Evolutionary conservation across 805 yeast genomes (phyloP), one percentile per base, ranked within the genome.

Genomic region (Zygosaccharomyces bisporus): DNA sequence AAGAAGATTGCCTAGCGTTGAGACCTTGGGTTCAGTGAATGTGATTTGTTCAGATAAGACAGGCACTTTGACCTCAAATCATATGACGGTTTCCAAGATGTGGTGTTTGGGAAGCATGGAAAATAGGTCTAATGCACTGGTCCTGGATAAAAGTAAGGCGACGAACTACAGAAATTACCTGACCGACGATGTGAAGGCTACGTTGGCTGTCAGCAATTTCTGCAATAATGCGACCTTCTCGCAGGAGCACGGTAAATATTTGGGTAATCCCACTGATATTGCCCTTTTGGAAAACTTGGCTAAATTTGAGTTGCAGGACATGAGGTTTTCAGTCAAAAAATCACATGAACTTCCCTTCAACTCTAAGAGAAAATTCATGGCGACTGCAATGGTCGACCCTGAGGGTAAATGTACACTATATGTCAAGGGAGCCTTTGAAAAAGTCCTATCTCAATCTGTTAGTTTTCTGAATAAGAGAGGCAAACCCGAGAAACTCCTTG

Each of bases 251-350:
- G 84, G 78, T 46, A 81, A 77, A 58, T 83, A 68, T 58, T 77
- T 86, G 37, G 99, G 99, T 20, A 93, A 91, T 64, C 95, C 99
- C 31, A 88, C 96, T 10, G 99, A 93, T 68, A 80, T 90, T 54
- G 98, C 99, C 0, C 71, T 93, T 34, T 71, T 89, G 44, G 96
- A 87, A 64, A 77, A 80, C 25, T 70, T 89, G 45, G 69, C 78
- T 4, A 77, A 76, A 46, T 88, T 89, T 65, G 86, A 83, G 3
- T 59, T 87, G 39, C 79, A 77, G 5, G 98, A 93, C 63, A 58
- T 66, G 7, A 80, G 99, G 63, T 69, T 71, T 21, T 71, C 80
- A 6, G 46, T 49, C 10, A 70, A 76, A 19, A 78, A 93, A 57
- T 58, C 75, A 3, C 74, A 75, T 51, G 99, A 91, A 65, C 68